Evolutionary conservation across 495 filamentous ascomycete species (phyloP), one percentile per base, ranked within the genome.

Genomic region (Eremomyces bilateralis): DNA sequence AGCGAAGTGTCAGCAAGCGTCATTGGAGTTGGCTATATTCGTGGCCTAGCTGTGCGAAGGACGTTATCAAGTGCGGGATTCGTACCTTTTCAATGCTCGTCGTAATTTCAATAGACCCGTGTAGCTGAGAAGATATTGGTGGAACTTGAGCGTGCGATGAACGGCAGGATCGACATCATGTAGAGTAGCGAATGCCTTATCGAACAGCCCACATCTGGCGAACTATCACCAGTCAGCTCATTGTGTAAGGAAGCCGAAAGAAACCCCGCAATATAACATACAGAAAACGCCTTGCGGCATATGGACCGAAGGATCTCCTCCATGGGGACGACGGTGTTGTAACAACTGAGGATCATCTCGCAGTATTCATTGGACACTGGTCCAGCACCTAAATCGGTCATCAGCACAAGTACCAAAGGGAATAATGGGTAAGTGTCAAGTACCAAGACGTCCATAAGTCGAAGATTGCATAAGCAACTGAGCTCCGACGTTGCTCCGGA

Each of bases 321-420:
- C 21, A 81, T 66, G 2, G 79, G 66, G 4, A 70, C 64, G 30
- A 61, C 58, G 8, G 49, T 53, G 1, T 60, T 54, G 47, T 91
- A 76, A 47, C 78, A 85, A 38, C 73, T 63, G 15, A 82, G 61
- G 39, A 88, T 84, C 4, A 83, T 56, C 36, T 91, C 73, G 47
- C 71, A 79, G 31, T 69, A 69, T 32, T 72, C 57, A 48, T 56
- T 64, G 3, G 82, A 67, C 31, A 90, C 58, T 42, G 71, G 46
- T 37, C 25, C 27, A 31, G 33, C 4, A 27, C 39, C 31, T 20
- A n/a, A 5, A 39, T 58, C 29, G 58, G 49, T 27, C n/a, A 1
- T 22, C 28, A 4, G 31, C 4, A 4, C 24, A 30, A n/a, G 12
- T 11, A 13, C 16, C 2, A 15, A 4, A 16, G 21, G n/a, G n/a